These are phyloP conservation scores for Coccinonectria pachysandricola DNA, from an alignment of 2,329 filamentous ascomycete genomes.

Conservation along the genomic window DNA sequence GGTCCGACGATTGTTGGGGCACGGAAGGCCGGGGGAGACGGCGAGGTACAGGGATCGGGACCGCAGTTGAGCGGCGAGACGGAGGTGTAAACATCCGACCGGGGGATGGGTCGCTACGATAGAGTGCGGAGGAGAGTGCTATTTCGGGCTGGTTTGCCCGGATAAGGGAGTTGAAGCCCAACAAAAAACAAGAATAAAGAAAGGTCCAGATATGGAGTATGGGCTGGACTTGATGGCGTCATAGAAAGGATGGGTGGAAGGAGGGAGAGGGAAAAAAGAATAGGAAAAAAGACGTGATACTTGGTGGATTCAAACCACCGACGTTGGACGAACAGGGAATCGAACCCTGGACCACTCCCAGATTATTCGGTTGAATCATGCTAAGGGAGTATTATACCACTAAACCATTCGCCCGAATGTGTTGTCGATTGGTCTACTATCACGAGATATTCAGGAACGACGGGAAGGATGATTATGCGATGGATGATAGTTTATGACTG, in stretches of 20 bases:
- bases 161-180: too few species aligned
- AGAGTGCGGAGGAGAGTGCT: slow-evolving; percentile 1
- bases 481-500: too few species aligned
- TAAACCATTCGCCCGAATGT: slow-evolving; percentile 18
- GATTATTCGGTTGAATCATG: slow-evolving; percentile 14
- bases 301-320: slow-evolving; percentile 10
- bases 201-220: too few species aligned
- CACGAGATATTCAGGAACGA: not conserved
- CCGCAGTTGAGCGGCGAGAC: slow-evolving; percentile 1
- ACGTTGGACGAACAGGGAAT: slow-evolving; percentile 18
- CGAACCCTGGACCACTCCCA: slow-evolving; percentile 21
- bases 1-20: slow-evolving; percentile 4
- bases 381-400: slow-evolving; percentile 21
- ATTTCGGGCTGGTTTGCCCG: slow-evolving; percentile 1
- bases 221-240: too few species aligned
- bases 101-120: not conserved
- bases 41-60: not conserved
- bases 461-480: too few species aligned
- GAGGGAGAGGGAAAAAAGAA: slow-evolving; percentile 1
- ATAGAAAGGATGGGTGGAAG: not conserved
- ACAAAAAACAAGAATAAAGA: too few species aligned
- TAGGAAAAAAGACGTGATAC: slow-evolving; percentile 2
- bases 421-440: not conserved
- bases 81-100: not conserved
- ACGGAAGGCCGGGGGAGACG: not conserved